These are phyloP conservation scores for Senecio squalidus DNA, from an alignment of 140 eudicot species.

Conservation along the genomic window DNA sequence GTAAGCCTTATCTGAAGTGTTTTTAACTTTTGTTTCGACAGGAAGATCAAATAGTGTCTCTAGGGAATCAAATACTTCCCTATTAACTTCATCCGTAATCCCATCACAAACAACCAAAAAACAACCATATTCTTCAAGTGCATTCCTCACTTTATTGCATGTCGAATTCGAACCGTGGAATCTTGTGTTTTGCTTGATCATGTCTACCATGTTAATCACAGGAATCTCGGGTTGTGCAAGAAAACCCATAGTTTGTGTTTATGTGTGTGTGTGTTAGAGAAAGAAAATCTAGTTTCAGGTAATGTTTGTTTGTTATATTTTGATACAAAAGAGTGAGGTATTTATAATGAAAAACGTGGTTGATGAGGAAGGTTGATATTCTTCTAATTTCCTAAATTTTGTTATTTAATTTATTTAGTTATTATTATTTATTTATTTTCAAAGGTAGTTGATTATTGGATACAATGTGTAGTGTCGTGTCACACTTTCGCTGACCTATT, in stretches of 20 bases:
- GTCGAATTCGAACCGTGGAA: conserved; percentile 2
- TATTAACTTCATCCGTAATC: conserved; percentile 3
- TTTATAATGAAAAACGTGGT: too few species aligned
- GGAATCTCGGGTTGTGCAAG: conserved; percentile 24
- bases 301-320: too few species aligned
- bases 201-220: conserved; percentile 25
- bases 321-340: too few species aligned
- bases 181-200: conserved; percentile 18
- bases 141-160: conserved; percentile 33
- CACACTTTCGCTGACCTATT: background rate
- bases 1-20: conserved; percentile 31
- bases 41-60: conserved; percentile 39
- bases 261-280: too few species aligned
- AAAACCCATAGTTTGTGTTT: conserved; percentile 32
- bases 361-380: conserved; percentile 19
- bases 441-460: conserved; percentile 21
- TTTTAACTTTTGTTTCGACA: conserved; percentile 24
- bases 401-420: too few species aligned
- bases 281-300: too few species aligned
- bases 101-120: conserved; percentile 31
- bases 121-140: conserved; percentile 42
- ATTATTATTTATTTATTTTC: background rate
- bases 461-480: conserved; percentile 17
- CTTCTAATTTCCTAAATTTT: background rate
- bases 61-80: conserved; percentile 15